phyloP scores from a whole-genome alignment of 148 eudicot genomes.

The Linanthus parryae region DNA sequence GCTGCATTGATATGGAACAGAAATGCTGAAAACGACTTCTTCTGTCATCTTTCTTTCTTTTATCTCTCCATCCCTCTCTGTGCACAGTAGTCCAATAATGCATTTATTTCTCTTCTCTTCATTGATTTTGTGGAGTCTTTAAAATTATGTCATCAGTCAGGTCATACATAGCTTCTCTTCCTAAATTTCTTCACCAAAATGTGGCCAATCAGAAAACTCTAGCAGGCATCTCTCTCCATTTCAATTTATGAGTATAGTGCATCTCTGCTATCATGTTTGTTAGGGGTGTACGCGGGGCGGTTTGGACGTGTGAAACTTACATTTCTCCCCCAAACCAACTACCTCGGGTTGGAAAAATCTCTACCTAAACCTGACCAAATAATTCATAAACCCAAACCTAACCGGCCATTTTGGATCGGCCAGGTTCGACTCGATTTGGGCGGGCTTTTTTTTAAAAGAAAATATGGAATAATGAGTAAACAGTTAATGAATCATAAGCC shows the following conservation, averaged over 20 bases:
- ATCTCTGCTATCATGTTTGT: background rate
- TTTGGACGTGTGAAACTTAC: no score
- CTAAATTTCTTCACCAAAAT: background rate
- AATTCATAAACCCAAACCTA: no score
- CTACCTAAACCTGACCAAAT: no score
- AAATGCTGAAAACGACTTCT: constrained; percentile 11
- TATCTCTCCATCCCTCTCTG: background rate
- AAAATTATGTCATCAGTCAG: constrained; percentile 2
- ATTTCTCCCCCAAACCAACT: no score
- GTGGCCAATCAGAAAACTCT: background rate
- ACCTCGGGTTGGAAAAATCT: no score
- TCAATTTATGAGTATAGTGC: background rate
- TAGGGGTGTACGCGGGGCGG: no score
- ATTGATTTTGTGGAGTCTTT: background rate
- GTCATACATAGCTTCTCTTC: background rate
- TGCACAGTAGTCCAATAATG: constrained; percentile 6
- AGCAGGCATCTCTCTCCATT: background rate
- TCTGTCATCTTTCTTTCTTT: no score
- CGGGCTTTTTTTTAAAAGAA: no score
- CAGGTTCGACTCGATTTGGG: no score
- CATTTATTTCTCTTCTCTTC: background rate
- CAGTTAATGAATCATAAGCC: no score
- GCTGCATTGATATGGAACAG: constrained; percentile 7
- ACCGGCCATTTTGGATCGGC: no score
- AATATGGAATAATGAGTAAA: no score